Percentiles rank a stretch among this genome's conserved stretches.
Evolutionary conservation across 2,329 filamentous ascomycete genomes (phyloP).

Genomic region (Sclerotinia nivalis): DNA sequence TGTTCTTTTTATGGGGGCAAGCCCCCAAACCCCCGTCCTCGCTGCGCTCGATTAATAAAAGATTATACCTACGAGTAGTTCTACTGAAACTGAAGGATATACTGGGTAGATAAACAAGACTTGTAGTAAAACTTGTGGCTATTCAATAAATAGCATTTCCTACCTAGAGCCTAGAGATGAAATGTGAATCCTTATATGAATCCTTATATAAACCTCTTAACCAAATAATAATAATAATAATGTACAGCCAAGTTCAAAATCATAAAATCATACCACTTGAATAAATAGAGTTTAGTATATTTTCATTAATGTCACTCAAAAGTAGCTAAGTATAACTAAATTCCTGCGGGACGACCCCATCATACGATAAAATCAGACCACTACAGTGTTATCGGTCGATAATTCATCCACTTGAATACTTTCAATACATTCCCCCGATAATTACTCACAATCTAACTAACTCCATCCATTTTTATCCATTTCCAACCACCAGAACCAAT

Average conservation of each 20-base stretch:
- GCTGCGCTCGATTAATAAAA: neutral
- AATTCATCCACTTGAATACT: neutral
- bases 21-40: neutral
- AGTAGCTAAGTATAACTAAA: neutral
- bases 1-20: neutral
- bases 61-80: too few relatives aligned
- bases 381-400: neutral
- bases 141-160: too few relatives aligned
- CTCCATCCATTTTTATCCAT: neutral
- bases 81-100: too few relatives aligned
- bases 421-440: neutral
- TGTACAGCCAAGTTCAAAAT: neutral
- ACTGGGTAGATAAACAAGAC: too few relatives aligned
- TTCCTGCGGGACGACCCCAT: neutral
- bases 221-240: neutral
- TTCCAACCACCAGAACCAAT: neutral
- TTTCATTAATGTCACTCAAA: neutral
- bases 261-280: neutral
- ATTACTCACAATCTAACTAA: neutral
- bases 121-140: too few relatives aligned
- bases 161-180: too few relatives aligned
- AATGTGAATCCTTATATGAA: too few relatives aligned
- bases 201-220: too few relatives aligned
- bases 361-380: conserved; percentile 21
- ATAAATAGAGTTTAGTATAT: neutral